Percentiles rank a stretch among this genome's conserved stretches.
These are phyloP conservation scores for Trichophyton rubrum DNA, from an alignment of 2,329 filamentous ascomycete species.

Conservation along the genomic window DNA sequence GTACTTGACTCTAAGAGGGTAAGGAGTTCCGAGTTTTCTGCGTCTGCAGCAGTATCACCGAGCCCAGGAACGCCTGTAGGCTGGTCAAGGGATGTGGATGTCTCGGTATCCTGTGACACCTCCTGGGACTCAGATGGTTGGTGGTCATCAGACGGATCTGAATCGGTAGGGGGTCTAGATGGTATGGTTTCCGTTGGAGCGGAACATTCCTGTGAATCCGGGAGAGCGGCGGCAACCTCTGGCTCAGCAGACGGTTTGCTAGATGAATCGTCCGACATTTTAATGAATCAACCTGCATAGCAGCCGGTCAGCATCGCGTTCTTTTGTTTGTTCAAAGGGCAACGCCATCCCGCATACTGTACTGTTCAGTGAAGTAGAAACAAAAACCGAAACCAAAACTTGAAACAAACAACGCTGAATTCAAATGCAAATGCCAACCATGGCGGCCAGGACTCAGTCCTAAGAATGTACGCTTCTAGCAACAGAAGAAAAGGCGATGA, in stretches of 20 bases:
- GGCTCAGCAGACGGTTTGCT: not conserved
- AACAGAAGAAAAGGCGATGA: not conserved
- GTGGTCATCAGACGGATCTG: not conserved
- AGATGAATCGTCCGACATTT: not conserved
- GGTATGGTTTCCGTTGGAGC: not conserved
- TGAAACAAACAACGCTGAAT: slow-evolving; percentile 2
- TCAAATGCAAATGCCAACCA: slow-evolving; percentile 3
- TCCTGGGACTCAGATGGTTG: not conserved
- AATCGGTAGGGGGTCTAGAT: not conserved
- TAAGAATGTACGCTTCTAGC: not conserved
- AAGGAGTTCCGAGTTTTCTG: not conserved
- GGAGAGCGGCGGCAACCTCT: not conserved
- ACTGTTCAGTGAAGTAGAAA: not conserved
- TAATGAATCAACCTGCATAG: not conserved
- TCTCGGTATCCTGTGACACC: not conserved
- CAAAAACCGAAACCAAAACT: not conserved
- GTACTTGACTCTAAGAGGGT: not conserved
- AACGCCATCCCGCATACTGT: not conserved
- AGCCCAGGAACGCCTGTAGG: not conserved
- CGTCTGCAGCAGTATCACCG: not conserved
- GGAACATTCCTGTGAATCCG: not conserved
- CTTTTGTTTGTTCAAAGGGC: not conserved
- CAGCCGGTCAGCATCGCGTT: not conserved
- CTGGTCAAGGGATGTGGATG: not conserved
- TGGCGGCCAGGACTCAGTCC: not conserved